phyloP scores from a whole-genome alignment of 345 rosid genomes.

The Dipteronia sinensis region DNA sequence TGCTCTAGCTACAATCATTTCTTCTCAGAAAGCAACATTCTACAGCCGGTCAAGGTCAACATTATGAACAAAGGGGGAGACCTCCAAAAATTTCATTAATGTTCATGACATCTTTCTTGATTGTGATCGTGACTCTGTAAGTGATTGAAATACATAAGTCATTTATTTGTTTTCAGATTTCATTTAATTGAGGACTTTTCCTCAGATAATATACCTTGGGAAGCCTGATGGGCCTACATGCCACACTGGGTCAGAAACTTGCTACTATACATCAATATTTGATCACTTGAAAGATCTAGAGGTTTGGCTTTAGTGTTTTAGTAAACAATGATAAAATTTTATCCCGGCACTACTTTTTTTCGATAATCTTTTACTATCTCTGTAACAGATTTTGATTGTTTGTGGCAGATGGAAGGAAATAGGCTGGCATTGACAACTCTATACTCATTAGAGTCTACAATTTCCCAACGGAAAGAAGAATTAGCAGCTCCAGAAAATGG shows the following conservation, averaged over 20 bases:
- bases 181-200: conserved; percentile 6
- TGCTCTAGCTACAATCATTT: conserved; percentile 68
- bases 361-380: not conserved
- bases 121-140: conserved; percentile 85
- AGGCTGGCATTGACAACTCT: conserved; percentile 64
- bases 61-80: conserved; percentile 94
- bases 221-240: conserved; percentile 94
- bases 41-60: conserved; percentile 84
- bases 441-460: conserved; percentile 67
- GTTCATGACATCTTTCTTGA: conserved; percentile 74
- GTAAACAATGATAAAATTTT: not conserved
- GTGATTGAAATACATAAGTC: conserved; percentile 20
- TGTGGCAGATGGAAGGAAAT: conserved; percentile 52
- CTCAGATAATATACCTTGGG: conserved; percentile 88
- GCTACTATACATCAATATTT: conserved; percentile 64
- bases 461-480: conserved; percentile 69
- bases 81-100: conserved; percentile 82
- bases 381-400: not conserved
- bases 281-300: conserved; percentile 49
- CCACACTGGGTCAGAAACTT: conserved; percentile 91
- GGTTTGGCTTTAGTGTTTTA: conserved; percentile 33
- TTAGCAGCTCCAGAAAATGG: conserved; percentile 49
- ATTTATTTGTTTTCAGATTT: not conserved
- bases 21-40: conserved; percentile 84
- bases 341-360: not conserved